Conservation (phyloP, 148 eudicot genomes). For the Hydrangea macrophylla region DNA sequence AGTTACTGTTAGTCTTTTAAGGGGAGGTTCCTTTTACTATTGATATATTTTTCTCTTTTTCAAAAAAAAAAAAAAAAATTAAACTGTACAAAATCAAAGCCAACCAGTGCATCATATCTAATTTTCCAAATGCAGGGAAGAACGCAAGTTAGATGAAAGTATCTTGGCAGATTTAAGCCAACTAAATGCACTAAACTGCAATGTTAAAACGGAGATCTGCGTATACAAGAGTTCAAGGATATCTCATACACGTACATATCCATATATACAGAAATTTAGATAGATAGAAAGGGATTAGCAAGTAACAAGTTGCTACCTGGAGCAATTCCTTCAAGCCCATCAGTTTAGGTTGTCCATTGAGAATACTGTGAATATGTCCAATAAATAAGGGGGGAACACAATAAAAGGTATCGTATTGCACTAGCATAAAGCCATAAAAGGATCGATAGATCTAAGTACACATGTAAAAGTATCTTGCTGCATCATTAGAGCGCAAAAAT, state of each 20-base stretch:
- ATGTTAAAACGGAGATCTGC: not conserved
- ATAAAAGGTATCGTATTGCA: not conserved
- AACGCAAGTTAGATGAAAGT: not conserved
- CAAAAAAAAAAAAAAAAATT: too few relatives aligned
- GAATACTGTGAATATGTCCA: constrained; percentile 52
- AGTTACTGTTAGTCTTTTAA: too few relatives aligned
- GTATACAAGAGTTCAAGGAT: not conserved
- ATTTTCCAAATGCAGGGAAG: too few relatives aligned
- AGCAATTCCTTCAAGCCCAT: constrained; percentile 93
- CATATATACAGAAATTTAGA: too few relatives aligned
- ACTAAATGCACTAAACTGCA: not conserved
- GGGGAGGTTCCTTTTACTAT: too few relatives aligned
- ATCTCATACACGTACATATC: not conserved
- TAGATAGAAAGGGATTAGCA: not conserved
- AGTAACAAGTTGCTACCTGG: constrained; percentile 46
- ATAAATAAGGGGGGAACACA: constrained; percentile 1
- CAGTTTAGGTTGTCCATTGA: constrained; percentile 78
- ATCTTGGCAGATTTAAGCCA: not conserved
- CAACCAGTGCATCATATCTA: too few relatives aligned
- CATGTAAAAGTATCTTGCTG: not conserved
- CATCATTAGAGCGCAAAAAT: not conserved
- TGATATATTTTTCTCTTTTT: too few relatives aligned
- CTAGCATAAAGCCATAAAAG: too few relatives aligned
- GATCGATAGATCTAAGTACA: too few relatives aligned
- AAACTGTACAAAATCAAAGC: too few relatives aligned